Conservation (phyloP, 208 protist genomes). For the Leishmania mexicana region DNA sequence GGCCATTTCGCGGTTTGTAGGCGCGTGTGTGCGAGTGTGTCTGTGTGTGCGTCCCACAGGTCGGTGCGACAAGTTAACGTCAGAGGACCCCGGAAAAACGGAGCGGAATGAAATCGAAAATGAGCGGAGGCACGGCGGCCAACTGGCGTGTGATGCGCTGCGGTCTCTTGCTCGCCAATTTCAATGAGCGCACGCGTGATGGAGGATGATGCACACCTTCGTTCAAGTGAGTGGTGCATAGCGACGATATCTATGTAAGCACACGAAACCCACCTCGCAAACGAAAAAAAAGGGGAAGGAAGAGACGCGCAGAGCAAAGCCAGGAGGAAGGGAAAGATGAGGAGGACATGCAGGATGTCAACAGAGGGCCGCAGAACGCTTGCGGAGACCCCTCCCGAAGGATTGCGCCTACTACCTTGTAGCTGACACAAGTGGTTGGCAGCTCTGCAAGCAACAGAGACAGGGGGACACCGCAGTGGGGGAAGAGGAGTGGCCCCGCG, state of each 20-base stretch:
- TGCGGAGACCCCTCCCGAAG: not conserved
- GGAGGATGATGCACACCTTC: not conserved
- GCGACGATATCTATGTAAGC: not conserved
- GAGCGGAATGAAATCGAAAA: not conserved
- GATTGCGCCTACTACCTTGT: not conserved
- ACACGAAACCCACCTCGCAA: not conserved
- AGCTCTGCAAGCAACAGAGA: not conserved
- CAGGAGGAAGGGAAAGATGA: not conserved
- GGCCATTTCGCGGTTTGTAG: slow-evolving; percentile 6
- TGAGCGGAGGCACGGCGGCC: not conserved
- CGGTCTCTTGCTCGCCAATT: not conserved
- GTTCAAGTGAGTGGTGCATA: not conserved
- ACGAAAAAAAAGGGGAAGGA: not conserved
- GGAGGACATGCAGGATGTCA: not conserved
- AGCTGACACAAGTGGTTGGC: not conserved
- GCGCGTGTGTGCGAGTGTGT: not conserved
- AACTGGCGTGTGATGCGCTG: not conserved
- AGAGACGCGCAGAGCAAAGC: not conserved
- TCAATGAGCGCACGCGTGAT: no score
- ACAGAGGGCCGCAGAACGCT: not conserved
- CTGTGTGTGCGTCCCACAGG: not conserved
- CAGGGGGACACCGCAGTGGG: not conserved
- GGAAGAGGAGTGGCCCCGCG: not conserved
- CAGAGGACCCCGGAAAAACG: not conserved
- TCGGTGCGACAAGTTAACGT: not conserved